A percentile compares a stretch with the other conserved stretches of the same genome.
Evolutionary conservation across 2,329 filamentous ascomycete species (phyloP).

Genomic region (Chaetomium sp.): DNA sequence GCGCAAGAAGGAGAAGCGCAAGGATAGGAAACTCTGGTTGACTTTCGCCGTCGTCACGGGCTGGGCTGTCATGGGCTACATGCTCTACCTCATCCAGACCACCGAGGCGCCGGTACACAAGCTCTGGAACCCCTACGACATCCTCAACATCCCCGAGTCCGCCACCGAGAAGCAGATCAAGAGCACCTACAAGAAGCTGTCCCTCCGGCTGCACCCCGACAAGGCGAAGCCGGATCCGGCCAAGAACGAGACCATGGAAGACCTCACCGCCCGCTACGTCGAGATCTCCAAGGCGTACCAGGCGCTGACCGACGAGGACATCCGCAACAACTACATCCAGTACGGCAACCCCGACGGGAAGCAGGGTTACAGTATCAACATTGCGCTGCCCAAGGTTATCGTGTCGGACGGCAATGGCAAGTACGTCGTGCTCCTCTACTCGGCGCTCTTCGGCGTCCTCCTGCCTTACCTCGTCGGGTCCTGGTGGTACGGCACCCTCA

Average conservation of each 20-base stretch:
- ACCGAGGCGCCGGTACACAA: conserved; percentile 72
- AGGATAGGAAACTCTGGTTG: conserved; percentile 86
- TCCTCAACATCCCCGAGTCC: conserved; percentile 83
- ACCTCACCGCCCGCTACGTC: conserved; percentile 84
- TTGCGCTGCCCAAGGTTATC: conserved; percentile 90
- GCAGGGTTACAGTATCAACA: conserved; percentile 97
- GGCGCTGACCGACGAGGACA: conserved; percentile 92
- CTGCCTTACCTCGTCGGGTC: conserved; percentile 91
- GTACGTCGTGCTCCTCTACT: conserved; percentile 90
- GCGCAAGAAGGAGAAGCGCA: conserved; percentile 83
- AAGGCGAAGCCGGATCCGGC: conserved; percentile 80
- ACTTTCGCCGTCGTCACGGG: conserved; percentile 73
- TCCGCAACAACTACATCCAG: conserved; percentile 94
- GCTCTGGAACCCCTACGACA: conserved; percentile 96
- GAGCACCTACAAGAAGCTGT: conserved; percentile 83
- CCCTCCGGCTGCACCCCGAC: conserved; percentile 87
- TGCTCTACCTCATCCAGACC: conserved; percentile 86
- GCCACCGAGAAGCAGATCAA: conserved; percentile 90
- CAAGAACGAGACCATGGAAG: conserved; percentile 87
- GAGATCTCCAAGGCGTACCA: conserved; percentile 98
- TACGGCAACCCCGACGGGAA: conserved; percentile 97
- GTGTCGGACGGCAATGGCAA: conserved; percentile 93
- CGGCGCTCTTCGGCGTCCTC: conserved; percentile 81
- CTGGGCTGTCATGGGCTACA: conserved; percentile 82
- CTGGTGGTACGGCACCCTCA: conserved; percentile 98